Evolutionary conservation across 2,329 filamentous ascomycete species (phyloP).

Genomic region (Helminthosporium solani): DNA sequence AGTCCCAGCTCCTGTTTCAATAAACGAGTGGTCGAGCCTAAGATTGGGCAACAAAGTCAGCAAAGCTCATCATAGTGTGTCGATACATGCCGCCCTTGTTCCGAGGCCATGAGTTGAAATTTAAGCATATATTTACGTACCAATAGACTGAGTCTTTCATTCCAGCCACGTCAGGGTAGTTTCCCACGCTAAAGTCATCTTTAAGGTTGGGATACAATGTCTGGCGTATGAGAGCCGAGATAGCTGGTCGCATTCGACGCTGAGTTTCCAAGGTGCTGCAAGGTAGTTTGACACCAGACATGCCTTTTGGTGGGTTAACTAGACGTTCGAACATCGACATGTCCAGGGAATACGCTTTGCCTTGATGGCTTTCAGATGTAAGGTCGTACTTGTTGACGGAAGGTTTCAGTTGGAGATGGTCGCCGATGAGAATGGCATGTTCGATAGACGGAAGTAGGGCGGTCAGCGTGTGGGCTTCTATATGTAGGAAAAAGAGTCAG

Average conservation of each 20-base stretch:
- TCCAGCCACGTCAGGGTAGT: constrained; percentile 54
- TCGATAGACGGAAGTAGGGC: constrained; percentile 61
- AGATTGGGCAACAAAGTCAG: too few relatives aligned
- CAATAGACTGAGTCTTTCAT: constrained; percentile 59
- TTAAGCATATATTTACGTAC: too few relatives aligned
- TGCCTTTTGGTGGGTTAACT: constrained; percentile 29
- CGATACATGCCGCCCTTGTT: too few relatives aligned
- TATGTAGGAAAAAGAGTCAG: neutral
- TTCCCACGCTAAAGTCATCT: constrained; percentile 48
- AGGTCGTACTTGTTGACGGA: constrained; percentile 57
- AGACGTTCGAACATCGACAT: constrained; percentile 63
- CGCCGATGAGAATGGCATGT: constrained; percentile 64
- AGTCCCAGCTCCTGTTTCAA: constrained; percentile 41
- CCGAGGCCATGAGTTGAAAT: too few relatives aligned
- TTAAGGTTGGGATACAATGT: constrained; percentile 59
- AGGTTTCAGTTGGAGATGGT: constrained; percentile 63
- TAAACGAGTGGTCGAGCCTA: constrained; percentile 53
- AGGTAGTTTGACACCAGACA: constrained; percentile 29
- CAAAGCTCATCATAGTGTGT: too few relatives aligned
- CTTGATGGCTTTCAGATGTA: constrained; percentile 52
- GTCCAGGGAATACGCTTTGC: constrained; percentile 57
- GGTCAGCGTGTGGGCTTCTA: constrained; percentile 62
- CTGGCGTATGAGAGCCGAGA: constrained; percentile 59
- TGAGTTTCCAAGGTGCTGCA: constrained; percentile 38
- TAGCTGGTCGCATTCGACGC: constrained; percentile 64